Evolutionary conservation across 2,329 filamentous ascomycete genomes (phyloP).

Genomic region (Botrytis tulipae): DNA sequence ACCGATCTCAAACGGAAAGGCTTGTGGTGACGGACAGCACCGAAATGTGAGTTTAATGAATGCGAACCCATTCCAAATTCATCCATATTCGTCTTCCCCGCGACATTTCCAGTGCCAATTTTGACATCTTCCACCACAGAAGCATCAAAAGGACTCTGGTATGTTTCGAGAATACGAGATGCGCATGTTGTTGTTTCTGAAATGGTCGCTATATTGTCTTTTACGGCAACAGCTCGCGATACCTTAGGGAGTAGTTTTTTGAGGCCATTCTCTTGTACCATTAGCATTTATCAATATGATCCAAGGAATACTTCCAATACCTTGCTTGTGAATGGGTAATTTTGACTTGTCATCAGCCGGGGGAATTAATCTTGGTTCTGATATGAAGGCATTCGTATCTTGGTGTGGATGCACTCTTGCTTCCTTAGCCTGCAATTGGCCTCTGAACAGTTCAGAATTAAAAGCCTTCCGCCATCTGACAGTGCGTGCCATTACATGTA

Average conservation of each 20-base stretch:
- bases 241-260: not conserved
- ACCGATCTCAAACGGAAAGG: slow-evolving; percentile 51
- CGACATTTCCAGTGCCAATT: slow-evolving; percentile 54
- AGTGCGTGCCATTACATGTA: slow-evolving; percentile 1
- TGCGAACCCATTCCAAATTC: slow-evolving; percentile 96
- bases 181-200: slow-evolving; percentile 77
- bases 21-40: slow-evolving; percentile 50
- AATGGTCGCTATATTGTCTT: slow-evolving; percentile 73
- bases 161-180: slow-evolving; percentile 69
- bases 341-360: not conserved
- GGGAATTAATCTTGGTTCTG: not conserved
- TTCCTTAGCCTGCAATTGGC: not conserved
- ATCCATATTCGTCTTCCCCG: slow-evolving; percentile 90
- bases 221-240: slow-evolving; percentile 49
- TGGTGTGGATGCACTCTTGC: not conserved
- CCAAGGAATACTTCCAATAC: not conserved
- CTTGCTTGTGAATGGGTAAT: not conserved
- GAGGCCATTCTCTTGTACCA: not conserved
- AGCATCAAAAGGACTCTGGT: slow-evolving; percentile 76
- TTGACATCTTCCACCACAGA: slow-evolving; percentile 72
- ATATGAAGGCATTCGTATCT: slow-evolving; percentile 22
- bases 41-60: slow-evolving; percentile 65
- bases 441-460: not conserved
- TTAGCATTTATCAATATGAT: not conserved
- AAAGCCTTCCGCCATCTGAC: not conserved